Base-by-base conservation (phyloP, 257 asterid species). In the Haberlea rhodopensis region DNA sequence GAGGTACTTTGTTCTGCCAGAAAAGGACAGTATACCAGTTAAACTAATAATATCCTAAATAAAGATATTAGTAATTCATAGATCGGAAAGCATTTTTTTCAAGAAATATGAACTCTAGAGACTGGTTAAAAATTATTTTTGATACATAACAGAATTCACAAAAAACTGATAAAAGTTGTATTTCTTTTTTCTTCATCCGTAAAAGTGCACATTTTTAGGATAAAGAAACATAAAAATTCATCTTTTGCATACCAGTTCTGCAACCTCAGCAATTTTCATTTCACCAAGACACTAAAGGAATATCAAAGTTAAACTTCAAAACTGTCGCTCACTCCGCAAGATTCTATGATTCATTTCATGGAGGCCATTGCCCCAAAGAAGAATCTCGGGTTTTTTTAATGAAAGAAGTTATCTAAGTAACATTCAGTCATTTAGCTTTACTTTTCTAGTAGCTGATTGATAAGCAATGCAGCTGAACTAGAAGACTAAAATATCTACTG, bases 1-100 rank as follows among this genome's bases (percentile, higher is more conserved):
- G 84, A 54, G 27, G 57, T 48, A 71, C 26, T 73, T 75, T 78
- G 84, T 65, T 72, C 96, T 90, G 74, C 75, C 10, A 77, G 67
- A 68, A 63, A 66, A 67, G 28, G 60, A 52, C 8, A 40, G 63
- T 34, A 16, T 10, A 8, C 22, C 8, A 34, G n/a, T 65, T 58
- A 20, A 37, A 53, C 55, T 23, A 29, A 57, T 22, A 67, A 46
- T 54, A 61, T 64, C 45, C 27, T 28, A 5, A 45, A 75, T 7
- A 31, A 40, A 40, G 34, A 56, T 19, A 5, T 21, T 16, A 6
- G 19, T 18, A n/a, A 48, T 27, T 16, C 25, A 61, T 5, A 46
- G 19, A 24, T 4, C 0, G 31, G 21, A 26, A 8, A 43, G 24
- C 61, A 45, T 20, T 49, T 9, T 49, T 49, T 53, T 7, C 21